Conservation (phyloP, 257 asterid species). For the Scutellaria barbata region DNA sequence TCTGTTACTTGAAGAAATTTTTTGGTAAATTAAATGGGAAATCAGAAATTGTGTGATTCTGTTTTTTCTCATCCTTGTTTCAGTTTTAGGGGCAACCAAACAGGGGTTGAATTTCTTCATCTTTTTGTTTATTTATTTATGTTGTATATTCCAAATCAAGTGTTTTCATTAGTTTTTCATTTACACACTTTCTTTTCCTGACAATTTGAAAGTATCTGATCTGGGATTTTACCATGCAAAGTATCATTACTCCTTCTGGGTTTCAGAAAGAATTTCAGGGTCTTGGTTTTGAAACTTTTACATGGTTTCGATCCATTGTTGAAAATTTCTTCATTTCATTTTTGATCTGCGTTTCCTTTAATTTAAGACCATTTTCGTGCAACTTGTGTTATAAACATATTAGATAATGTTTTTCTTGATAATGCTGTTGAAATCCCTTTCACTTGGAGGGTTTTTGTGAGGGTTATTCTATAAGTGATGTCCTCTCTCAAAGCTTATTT, state of each 20-base stretch:
- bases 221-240: conserved; percentile 41
- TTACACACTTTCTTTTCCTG: conserved; percentile 10
- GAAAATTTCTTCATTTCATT: neutral
- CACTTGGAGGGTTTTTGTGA: conserved; percentile 36
- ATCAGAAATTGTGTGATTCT: conserved; percentile 27
- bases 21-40: conserved; percentile 21
- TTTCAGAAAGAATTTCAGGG: conserved; percentile 15
- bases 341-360: conserved; percentile 35
- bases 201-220: conserved; percentile 43
- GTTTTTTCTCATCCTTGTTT: neutral
- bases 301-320: conserved; percentile 41
- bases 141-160: neutral
- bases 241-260: conserved; percentile 1
- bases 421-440: conserved; percentile 36
- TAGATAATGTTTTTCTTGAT: conserved; percentile 9
- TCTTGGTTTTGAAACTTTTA: conserved; percentile 15
- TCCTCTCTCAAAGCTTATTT: neutral
- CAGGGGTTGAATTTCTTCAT: neutral
- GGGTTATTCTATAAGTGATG: conserved; percentile 27
- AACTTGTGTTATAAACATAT: neutral
- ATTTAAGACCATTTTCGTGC: conserved; percentile 41
- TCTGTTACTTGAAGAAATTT: neutral
- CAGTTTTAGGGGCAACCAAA: neutral
- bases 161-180: conserved; percentile 17
- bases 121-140: conserved; percentile 3